Percentiles rank a stretch among this genome's conserved stretches.
Evolutionary conservation across 2,329 filamentous ascomycete genomes (phyloP).

Genomic region (Aspergillus pseudonomiae): DNA sequence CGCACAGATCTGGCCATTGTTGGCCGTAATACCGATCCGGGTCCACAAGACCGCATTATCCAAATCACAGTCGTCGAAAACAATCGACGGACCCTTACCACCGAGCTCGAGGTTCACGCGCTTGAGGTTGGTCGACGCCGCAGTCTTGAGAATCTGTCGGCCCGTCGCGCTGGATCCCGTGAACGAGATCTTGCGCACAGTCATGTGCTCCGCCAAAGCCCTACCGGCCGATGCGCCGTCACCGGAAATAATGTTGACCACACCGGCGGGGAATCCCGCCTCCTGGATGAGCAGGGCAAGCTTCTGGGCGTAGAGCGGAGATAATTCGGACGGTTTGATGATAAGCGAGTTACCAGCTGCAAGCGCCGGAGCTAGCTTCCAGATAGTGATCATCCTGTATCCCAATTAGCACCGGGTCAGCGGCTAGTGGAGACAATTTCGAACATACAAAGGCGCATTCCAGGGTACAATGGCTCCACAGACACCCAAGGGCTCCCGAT

Average conservation of each 20-base stretch:
- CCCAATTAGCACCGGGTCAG: neutral
- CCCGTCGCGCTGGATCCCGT: slow-evolving; percentile 36
- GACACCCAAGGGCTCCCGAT: slow-evolving; percentile 32
- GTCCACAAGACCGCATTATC: slow-evolving; percentile 36
- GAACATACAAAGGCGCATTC: slow-evolving; percentile 32
- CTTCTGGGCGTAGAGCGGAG: slow-evolving; percentile 54
- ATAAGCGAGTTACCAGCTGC: slow-evolving; percentile 72
- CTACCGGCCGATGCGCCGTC: slow-evolving; percentile 61
- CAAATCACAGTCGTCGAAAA: slow-evolving; percentile 40
- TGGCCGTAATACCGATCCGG: slow-evolving; percentile 31
- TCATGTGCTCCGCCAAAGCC: slow-evolving; percentile 32
- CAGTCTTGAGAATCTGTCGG: slow-evolving; percentile 31
- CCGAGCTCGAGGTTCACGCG: slow-evolving; percentile 39
- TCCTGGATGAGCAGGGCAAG: slow-evolving; percentile 52
- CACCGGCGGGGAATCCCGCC: slow-evolving; percentile 59
- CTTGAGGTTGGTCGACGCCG: slow-evolving; percentile 37
- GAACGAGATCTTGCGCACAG: slow-evolving; percentile 38
- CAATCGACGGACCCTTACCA: slow-evolving; percentile 37
- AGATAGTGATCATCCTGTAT: slow-evolving; percentile 33
- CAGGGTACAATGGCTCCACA: slow-evolving; percentile 35
- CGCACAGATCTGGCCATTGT: slow-evolving; percentile 38
- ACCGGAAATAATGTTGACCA: slow-evolving; percentile 61
- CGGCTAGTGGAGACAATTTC: neutral
- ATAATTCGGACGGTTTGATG: slow-evolving; percentile 66
- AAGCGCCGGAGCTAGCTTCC: slow-evolving; percentile 65